A percentile compares a stretch with the other conserved stretches of the same genome.
Evolutionary conservation across 2,329 filamentous ascomycete species (phyloP).

Genomic region (Fusarium vanettenii): DNA sequence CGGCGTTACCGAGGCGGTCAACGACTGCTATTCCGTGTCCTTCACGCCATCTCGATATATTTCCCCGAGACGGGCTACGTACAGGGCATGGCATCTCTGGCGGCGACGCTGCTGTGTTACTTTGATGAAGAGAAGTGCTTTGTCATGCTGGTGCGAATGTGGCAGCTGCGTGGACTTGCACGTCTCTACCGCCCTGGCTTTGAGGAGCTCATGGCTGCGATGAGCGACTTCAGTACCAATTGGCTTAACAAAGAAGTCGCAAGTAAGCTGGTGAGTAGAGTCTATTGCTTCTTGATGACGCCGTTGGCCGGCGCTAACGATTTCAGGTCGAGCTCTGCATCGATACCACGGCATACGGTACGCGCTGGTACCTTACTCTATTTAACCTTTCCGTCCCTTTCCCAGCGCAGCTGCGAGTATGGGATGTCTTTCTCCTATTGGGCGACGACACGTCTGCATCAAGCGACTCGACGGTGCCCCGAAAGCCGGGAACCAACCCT

Average conservation of each 20-base stretch:
- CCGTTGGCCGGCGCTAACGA: conserved; percentile 18
- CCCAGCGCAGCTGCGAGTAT: conserved; percentile 90
- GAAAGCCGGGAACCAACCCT: conserved; percentile 33
- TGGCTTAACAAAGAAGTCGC: conserved; percentile 90
- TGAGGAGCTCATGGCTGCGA: conserved; percentile 84
- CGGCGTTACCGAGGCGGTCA: conserved; percentile 92
- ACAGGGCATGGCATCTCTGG: conserved; percentile 95
- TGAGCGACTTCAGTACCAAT: conserved; percentile 84
- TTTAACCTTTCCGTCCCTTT: conserved; percentile 99
- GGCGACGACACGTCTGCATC: conserved; percentile 56
- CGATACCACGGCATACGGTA: conserved; percentile 91
- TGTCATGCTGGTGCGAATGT: conserved; percentile 95
- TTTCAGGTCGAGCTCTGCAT: conserved; percentile 79
- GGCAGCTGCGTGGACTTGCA: conserved; percentile 88
- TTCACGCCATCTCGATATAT: conserved; percentile 92
- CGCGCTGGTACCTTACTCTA: conserved; percentile 95
- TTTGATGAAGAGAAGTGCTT: conserved; percentile 96
- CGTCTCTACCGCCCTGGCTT: conserved; percentile 88
- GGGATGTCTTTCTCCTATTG: conserved; percentile 97
- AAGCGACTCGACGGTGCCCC: conserved; percentile 20
- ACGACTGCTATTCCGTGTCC: conserved; percentile 88
- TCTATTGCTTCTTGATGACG: conserved; percentile 29
- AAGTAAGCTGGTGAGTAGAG: conserved; percentile 79
- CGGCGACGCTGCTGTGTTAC: conserved; percentile 93
- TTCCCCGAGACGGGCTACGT: conserved; percentile 94